Evolutionary conservation across 306 rosid species (phyloP), one percentile per base, ranked within the genome.

Genomic region (Vigna angularis): DNA sequence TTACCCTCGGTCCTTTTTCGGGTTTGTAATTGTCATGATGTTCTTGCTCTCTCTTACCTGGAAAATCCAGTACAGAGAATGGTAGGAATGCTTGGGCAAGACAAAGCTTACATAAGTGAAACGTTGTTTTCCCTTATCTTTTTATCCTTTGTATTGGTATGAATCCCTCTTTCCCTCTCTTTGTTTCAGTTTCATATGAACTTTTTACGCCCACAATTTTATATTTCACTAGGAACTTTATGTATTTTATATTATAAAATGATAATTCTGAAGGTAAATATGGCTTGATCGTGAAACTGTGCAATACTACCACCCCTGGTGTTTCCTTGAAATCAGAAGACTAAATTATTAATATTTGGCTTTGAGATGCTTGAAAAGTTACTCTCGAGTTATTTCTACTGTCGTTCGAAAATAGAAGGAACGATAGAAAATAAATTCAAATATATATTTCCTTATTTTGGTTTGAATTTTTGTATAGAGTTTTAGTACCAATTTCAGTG

Each of bases 71-170:
- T 30, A 38, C 50, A 83, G 77, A 24, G 50, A 53, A 64, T 71
- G 26, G 17, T 67, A 9, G 52, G 50, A 42, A 70, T 20, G 75
- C 94, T 94, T 26, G 97, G 98, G 49, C 86, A 52, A 68, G 94
- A 86, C 28, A 94, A 78, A 78, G 90, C 83, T 70, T 89, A 90
- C 82, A 76, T 92, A 44, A 92, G 98, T 24, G 98, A 94, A 85
- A 83, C 89, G 59, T 61, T 94, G 50, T 94, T 94, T 36, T 0
- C 91, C 36, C 38, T 74, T 20, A 86, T 92, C 74, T 94, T 94
- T 72, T 17, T 82, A 36, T 92, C 98, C 70, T 94, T 92, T 78
- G 77, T 80, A 70, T 66, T 90, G 90, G 97, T 94, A 84, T 77
- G 90, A 57, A 58, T 70, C 55, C 45, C 62, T 38, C 45, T 55